Evolutionary conservation across 139 green algal genomes (phyloP).

Genomic region (Chlorella ohadii): DNA sequence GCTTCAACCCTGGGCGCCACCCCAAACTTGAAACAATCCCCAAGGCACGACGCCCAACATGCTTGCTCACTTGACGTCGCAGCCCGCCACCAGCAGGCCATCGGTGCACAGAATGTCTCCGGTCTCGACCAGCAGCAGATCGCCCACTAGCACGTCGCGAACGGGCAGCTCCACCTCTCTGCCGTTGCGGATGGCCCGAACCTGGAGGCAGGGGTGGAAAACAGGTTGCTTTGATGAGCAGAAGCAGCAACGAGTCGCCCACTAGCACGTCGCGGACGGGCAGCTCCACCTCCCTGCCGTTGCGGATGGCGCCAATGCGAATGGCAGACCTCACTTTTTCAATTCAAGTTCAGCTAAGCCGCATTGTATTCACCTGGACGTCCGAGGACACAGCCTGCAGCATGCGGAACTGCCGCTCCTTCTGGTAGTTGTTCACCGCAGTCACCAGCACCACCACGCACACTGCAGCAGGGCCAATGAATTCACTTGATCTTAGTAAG

Average conservation of each 20-base stretch:
- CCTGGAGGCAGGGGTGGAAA: slow-evolving; percentile 45
- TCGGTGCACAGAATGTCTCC: slow-evolving; percentile 89
- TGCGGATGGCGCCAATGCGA: slow-evolving; percentile 69
- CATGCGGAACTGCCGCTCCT: slow-evolving; percentile 88
- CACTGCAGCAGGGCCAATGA: not conserved
- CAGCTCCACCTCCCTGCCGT: slow-evolving; percentile 57
- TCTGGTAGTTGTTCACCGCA: slow-evolving; percentile 87
- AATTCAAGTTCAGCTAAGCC: too few species aligned
- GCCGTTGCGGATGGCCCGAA: slow-evolving; percentile 68
- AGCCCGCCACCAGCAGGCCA: slow-evolving; percentile 73
- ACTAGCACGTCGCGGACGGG: slow-evolving; percentile 73
- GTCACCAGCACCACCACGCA: slow-evolving; percentile 76
- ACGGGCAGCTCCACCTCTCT: slow-evolving; percentile 55
- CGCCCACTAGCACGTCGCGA: slow-evolving; percentile 78
- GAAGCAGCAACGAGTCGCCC: slow-evolving; percentile 82
- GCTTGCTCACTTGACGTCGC: slow-evolving; percentile 69
- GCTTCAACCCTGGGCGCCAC: too few species aligned
- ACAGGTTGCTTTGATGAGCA: too few species aligned
- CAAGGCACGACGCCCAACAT: too few species aligned
- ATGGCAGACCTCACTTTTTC: too few species aligned
- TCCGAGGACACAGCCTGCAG: slow-evolving; percentile 75
- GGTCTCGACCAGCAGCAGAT: slow-evolving; percentile 82
- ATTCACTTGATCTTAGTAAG: too few species aligned
- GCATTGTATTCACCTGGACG: slow-evolving; percentile 58
- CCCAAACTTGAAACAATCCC: too few species aligned